A percentile compares a stretch with the other conserved stretches of the same genome.
phyloP scores from a whole-genome alignment of 2,329 filamentous ascomycete genomes.

The Claviceps fusiformis region DNA sequence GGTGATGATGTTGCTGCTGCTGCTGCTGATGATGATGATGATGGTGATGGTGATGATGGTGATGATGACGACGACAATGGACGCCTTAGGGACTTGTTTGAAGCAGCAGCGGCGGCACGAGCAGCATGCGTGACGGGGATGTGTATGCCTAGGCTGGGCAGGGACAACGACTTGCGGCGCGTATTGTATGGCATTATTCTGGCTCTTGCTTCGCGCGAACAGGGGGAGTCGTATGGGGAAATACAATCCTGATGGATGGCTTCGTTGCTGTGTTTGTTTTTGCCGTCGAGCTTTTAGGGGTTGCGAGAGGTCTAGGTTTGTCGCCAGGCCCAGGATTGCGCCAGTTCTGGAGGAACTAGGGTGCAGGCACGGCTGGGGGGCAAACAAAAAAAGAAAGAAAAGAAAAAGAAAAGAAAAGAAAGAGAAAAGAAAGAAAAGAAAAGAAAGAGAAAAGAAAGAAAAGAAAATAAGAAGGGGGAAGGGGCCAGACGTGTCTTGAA shows the following conservation, averaged over 20 bases:
- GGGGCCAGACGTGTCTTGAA: background rate
- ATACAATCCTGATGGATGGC: background rate
- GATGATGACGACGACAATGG: constrained; percentile 16
- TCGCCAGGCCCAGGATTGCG: background rate
- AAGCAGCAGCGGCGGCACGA: constrained; percentile 36
- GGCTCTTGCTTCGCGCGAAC: background rate
- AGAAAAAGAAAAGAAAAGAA: too few species aligned
- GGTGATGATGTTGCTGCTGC: background rate
- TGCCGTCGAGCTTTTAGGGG: background rate
- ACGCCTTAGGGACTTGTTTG: constrained; percentile 21
- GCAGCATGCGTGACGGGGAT: constrained; percentile 55
- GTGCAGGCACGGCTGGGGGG: background rate
- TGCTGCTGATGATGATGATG: background rate
- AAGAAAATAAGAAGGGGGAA: too few species aligned
- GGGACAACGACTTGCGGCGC: constrained; percentile 84
- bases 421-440: too few species aligned
- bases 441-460: too few species aligned
- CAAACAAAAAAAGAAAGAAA: background rate
- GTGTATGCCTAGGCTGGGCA: constrained; percentile 86
- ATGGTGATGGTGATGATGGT: constrained; percentile 10
- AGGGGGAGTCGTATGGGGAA: background rate
- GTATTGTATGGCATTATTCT: constrained; percentile 81
- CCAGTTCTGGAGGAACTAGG: background rate
- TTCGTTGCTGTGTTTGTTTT: background rate
- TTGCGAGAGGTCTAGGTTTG: background rate